A percentile compares a stretch with the other conserved stretches of the same genome.
Evolutionary conservation across 305 asterid genomes (phyloP).

Genomic region (Fraxinus angustifolia): DNA sequence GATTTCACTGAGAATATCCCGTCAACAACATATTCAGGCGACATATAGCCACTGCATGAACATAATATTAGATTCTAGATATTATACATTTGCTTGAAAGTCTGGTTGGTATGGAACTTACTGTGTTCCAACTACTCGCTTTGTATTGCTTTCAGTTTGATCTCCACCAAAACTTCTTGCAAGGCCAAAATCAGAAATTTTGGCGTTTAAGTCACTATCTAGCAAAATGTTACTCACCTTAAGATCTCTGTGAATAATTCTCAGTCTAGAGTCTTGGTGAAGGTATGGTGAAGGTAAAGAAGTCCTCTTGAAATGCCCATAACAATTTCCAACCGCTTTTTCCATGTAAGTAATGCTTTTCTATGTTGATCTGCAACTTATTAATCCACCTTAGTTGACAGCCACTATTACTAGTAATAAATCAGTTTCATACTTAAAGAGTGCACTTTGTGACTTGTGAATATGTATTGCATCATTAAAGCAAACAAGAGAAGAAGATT

Average conservation of each 20-base stretch:
- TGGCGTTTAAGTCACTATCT: constrained; percentile 18
- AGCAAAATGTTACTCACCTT: constrained; percentile 9
- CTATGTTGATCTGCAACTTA: not conserved
- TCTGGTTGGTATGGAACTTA: not conserved
- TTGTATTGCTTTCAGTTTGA: constrained; percentile 10
- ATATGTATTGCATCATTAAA: not conserved
- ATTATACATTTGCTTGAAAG: not conserved
- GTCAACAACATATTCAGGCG: constrained; percentile 35
- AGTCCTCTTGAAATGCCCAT: not conserved
- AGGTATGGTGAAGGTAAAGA: too few relatives aligned
- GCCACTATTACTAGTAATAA: not conserved
- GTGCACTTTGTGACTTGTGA: not conserved
- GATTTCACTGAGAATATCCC: constrained; percentile 33
- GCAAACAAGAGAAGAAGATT: not conserved
- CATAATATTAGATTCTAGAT: constrained; percentile 16
- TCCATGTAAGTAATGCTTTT: not conserved
- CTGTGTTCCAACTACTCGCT: not conserved
- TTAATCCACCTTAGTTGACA: not conserved
- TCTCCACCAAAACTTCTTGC: constrained; percentile 24
- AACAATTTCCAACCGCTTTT: not conserved
- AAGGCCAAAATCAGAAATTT: constrained; percentile 25
- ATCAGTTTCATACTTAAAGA: not conserved
- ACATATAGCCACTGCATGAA: constrained; percentile 31
- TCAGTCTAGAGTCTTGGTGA: not conserved
- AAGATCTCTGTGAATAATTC: not conserved